These are phyloP conservation scores for Sordariomycetes sp. DNA, from an alignment of 2,329 filamentous ascomycete species.

Conservation along the genomic window DNA sequence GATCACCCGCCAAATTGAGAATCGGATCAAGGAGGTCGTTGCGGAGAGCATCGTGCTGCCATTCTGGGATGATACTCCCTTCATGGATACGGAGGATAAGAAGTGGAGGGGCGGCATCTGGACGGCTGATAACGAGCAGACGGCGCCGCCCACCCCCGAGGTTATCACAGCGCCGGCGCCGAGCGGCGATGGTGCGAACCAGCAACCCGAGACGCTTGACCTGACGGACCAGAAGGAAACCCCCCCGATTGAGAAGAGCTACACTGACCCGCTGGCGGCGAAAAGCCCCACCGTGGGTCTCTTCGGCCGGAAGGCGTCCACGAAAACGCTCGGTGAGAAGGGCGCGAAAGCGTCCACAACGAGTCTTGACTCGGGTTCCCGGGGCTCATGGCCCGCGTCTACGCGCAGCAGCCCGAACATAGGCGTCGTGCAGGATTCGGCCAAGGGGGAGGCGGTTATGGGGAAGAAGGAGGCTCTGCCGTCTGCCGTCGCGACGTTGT, in stretches of 20 bases:
- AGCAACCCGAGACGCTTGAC: constrained; percentile 23
- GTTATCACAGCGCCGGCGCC: constrained; percentile 13
- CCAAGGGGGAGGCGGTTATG: background rate
- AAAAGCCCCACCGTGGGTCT: constrained; percentile 23
- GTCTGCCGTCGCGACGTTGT: background rate
- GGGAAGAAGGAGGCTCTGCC: background rate
- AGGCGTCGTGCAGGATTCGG: background rate
- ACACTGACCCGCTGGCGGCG: constrained; percentile 31
- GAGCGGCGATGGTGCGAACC: constrained; percentile 30
- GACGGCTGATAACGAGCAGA: constrained; percentile 32
- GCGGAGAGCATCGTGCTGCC: constrained; percentile 83
- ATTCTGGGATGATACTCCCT: constrained; percentile 93
- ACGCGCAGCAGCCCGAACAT: background rate
- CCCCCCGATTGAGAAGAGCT: constrained; percentile 38
- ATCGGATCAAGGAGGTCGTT: constrained; percentile 84
- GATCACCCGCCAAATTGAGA: constrained; percentile 87
- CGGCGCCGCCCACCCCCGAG: background rate
- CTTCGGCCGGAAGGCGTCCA: constrained; percentile 33
- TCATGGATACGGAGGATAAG: constrained; percentile 69
- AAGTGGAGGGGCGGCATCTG: constrained; percentile 78
- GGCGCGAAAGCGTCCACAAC: background rate
- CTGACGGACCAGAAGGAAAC: constrained; percentile 5
- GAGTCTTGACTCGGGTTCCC: background rate
- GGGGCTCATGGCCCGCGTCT: background rate
- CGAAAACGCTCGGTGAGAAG: constrained; percentile 12